A percentile compares a stretch with the other conserved stretches of the same genome.
These are phyloP conservation scores for Mycena olivaceomarginata DNA, from an alignment of 768 basidiomycete species.

Conservation along the genomic window DNA sequence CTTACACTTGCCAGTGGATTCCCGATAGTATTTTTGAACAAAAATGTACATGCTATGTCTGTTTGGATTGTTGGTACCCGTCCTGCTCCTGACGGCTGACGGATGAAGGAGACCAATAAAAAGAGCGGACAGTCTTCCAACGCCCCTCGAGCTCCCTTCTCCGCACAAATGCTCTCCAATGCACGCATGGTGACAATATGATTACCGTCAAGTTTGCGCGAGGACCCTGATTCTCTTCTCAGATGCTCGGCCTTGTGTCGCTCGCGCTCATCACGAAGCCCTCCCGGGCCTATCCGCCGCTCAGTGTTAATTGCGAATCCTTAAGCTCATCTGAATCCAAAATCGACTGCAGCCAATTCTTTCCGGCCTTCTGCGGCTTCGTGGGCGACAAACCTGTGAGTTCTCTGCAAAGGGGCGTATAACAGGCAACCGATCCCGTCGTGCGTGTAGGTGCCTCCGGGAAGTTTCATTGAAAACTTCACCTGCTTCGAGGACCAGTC, in stretches of 20 bases:
- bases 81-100: conserved; percentile 16
- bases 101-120: conserved; percentile 8
- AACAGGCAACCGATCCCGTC: conserved; percentile 5
- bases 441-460: conserved; percentile 4
- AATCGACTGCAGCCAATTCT: conserved; percentile 2
- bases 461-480: neutral
- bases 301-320: neutral
- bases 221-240: conserved; percentile 9
- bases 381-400: conserved; percentile 1
- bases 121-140: conserved; percentile 13
- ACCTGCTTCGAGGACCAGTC: neutral
- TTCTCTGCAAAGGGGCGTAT: conserved; percentile 7
- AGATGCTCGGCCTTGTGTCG: conserved; percentile 14
- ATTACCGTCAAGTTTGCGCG: conserved; percentile 3
- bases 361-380: conserved; percentile 5
- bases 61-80: conserved; percentile 11
- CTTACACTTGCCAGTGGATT: neutral
- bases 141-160: conserved; percentile 8
- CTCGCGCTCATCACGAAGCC: conserved; percentile 3
- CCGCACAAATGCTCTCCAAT: neutral
- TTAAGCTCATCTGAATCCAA: neutral
- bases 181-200: neutral
- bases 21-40: neutral
- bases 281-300: neutral
- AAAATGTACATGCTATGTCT: conserved; percentile 13